Percentiles rank a stretch among this genome's conserved stretches.
Conservation (phyloP, 805 yeast species). For the Komagataella phaffii region DNA sequence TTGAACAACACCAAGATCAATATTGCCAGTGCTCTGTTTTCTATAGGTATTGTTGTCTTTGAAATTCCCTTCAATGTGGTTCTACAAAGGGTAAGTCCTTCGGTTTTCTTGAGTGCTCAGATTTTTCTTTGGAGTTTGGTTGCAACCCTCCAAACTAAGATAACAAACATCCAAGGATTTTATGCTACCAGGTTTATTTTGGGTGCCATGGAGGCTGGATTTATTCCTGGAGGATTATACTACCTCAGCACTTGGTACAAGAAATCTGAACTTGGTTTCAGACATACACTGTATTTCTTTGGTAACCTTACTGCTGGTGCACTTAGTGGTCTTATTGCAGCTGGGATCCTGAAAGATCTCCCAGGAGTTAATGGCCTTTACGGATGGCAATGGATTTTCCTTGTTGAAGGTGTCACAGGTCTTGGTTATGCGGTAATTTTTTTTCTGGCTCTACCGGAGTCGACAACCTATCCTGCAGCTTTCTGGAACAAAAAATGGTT, state of each 20-base stretch:
- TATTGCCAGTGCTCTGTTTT: slow-evolving; percentile 24
- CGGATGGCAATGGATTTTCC: slow-evolving; percentile 41
- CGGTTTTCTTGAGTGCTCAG: slow-evolving; percentile 2
- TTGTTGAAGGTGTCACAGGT: slow-evolving; percentile 32
- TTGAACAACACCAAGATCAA: slow-evolving; percentile 8
- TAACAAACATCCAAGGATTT: slow-evolving; percentile 12
- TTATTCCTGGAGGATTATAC: slow-evolving; percentile 27
- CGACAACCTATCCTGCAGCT: too few species aligned
- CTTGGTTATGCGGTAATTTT: slow-evolving; percentile 18
- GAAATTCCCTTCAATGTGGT: slow-evolving; percentile 23
- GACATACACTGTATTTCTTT: slow-evolving; percentile 22
- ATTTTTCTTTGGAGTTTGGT: slow-evolving; percentile 25
- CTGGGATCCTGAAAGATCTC: slow-evolving; percentile 22
- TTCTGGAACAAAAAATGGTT: too few species aligned
- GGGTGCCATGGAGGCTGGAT: slow-evolving; percentile 28
- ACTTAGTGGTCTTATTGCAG: slow-evolving; percentile 23
- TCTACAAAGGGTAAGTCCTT: slow-evolving; percentile 22
- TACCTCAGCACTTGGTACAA: slow-evolving; percentile 25
- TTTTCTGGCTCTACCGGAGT: slow-evolving; percentile 11
- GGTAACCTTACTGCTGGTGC: slow-evolving; percentile 23
- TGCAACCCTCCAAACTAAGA: slow-evolving; percentile 19
- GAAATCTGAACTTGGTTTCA: slow-evolving; percentile 20
- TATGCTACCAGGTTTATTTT: slow-evolving; percentile 21
- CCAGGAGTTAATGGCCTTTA: slow-evolving; percentile 20
- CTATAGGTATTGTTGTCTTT: slow-evolving; percentile 24